Evolutionary conservation across 441 rosid species (phyloP), one percentile per base, ranked within the genome.

Genomic region (Populus hybrid): DNA sequence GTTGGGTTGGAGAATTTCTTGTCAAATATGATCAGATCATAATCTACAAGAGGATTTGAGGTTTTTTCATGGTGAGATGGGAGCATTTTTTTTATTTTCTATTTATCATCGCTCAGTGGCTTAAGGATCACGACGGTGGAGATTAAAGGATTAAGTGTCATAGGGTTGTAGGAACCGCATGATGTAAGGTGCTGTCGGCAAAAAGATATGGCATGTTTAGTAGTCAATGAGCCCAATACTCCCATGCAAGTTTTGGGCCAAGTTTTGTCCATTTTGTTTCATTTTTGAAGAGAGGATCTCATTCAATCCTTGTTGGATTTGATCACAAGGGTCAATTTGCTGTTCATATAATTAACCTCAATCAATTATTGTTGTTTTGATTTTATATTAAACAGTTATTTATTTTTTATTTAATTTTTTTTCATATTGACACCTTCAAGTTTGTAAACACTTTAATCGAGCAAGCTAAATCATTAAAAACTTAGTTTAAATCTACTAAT

Each of bases 41-140:
- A 46, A 46, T 46, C 57, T 12, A 46, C 57, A 14, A 46, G 57
- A 12, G 57, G 57, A 46, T 12, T 46, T 46, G 57, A 46, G 57
- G 57, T 46, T 12, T 46, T 46, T 46, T 14, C 57, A 14, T 46
- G 19, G 57, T 46, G 67, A 64, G 67, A 64, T 8, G 1, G 12
- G 67, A 26, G 30, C 16, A 10, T 9, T 14, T 9, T n/a, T 71
- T 38, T 67, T 21, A 11, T 23, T 11, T 7, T 11, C 12, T 57
- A 21, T n/a, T 21, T 19, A 42, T 77, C 80, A 71, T 65, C 80
- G 66, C n/a, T 12, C 3, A 12, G 10, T 65, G 18, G 66, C 7
- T 40, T 23, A 42, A n/a, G 10, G 1, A 65, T 34, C 42, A 26
- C 0, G 11, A 77, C 75, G 79, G 75, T 65, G 16, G 6, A 64